phyloP scores from a whole-genome alignment of 1,139 yeast genomes.

The Geotrichum candidum region DNA sequence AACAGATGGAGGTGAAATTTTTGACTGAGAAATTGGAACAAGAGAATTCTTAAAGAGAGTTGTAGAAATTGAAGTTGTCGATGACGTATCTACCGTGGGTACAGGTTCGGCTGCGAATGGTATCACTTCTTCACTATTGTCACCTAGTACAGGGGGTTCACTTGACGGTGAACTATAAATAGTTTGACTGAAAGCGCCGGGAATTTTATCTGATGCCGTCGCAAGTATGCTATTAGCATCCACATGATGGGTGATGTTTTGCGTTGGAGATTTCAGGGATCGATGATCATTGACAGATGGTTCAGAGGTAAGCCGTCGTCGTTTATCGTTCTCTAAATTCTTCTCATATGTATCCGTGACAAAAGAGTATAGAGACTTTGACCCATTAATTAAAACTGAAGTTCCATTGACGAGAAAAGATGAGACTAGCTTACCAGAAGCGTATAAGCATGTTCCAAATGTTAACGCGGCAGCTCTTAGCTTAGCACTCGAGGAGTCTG shows the following conservation, averaged over 20 bases:
- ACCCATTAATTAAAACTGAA: conserved; percentile 2
- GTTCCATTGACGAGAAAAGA: neutral
- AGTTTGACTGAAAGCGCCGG: neutral
- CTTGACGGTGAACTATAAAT: neutral
- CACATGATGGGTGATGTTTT: neutral
- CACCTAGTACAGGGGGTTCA: neutral
- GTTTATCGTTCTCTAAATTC: conserved; percentile 5
- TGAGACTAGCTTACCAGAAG: conserved; percentile 4
- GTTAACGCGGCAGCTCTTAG: conserved; percentile 7
- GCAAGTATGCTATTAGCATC: conserved; percentile 4
- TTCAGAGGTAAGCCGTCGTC: conserved; percentile 3
- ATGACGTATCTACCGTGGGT: neutral
- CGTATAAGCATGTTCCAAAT: conserved; percentile 9
- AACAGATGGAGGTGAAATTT: neutral
- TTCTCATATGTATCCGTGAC: conserved; percentile 5
- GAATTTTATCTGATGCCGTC: neutral
- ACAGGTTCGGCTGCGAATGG: neutral
- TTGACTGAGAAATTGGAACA: neutral
- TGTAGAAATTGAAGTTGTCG: neutral
- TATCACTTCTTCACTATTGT: neutral
- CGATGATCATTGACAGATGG: neutral
- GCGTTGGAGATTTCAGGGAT: neutral
- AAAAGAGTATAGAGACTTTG: conserved; percentile 4
- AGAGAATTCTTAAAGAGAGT: neutral
- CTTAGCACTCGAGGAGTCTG: conserved; percentile 6